Base-by-base conservation (phyloP, 345 rosid genomes). In the Sisymbrium irio region DNA sequence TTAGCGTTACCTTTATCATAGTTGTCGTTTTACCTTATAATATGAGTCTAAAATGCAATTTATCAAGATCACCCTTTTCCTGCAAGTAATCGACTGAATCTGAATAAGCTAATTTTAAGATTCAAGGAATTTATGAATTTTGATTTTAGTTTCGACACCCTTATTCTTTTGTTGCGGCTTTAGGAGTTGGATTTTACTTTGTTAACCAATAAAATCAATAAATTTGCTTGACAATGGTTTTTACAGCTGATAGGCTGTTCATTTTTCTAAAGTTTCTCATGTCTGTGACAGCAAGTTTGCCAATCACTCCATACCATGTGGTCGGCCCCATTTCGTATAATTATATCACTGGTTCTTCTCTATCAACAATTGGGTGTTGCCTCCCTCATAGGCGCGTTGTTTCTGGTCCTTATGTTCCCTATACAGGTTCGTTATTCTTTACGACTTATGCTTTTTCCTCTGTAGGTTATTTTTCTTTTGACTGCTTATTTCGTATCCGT, bases 271-370 rank as follows among this genome's bases (percentile, higher is more conserved):
- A 65, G 50, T 61, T 28, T 75, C 61, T 17, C 13, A 51, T 65
- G 46, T 82, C 8, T 72, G 71, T 72, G 25, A 77, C 92, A 95
- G 97, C 98, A 92, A 95, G 46, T 95, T 72, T 95, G 94, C 76
- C 99, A 95, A 84, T 83, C 96, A 69, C 96, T 95, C 75, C 99
- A 95, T 82, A 84, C 99, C 76, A 56, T 95, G 74, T 95, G 99
- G 99, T 95, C 99, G 57, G 99, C 99, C 71, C 99, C 99, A 19
- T 92, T 95, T 76, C 98, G 98, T 49, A 95, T 95, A 45, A 59
- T 71, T 72, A 12, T 92, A 72, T 82, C 99, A 15, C 78, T 95
- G 86, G 85, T 92, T 66, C 91, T 95, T 61, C 92, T 95, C 37
- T 95, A 86, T 76, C 80, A 82, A 69, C 86, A 92, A 74, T 17